Percentiles rank a stretch among this genome's conserved stretches.
phyloP scores from a whole-genome alignment of 805 yeast genomes.

The Yamadazyma phyllophila region DNA sequence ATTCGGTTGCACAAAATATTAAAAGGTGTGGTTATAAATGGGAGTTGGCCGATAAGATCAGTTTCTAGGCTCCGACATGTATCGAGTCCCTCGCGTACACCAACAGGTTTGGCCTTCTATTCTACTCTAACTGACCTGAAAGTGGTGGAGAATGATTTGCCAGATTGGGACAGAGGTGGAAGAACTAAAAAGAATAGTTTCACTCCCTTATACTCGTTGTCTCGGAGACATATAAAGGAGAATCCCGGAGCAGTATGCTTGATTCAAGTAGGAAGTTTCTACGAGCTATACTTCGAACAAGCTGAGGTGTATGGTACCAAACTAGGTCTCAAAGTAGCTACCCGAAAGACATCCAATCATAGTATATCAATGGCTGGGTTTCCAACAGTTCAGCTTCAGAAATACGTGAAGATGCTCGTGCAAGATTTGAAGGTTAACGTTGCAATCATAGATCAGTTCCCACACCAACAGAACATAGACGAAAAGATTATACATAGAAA shows the following conservation, averaged over 20 bases:
- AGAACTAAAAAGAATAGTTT: constrained; percentile 26
- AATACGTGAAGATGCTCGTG: constrained; percentile 73
- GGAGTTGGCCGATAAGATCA: not conserved
- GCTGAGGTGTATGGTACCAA: constrained; percentile 72
- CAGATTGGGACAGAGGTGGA: constrained; percentile 43
- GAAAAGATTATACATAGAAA: constrained; percentile 56
- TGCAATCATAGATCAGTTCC: constrained; percentile 74
- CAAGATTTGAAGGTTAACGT: constrained; percentile 69
- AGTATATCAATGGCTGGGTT: constrained; percentile 86
- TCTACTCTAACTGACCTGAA: not conserved
- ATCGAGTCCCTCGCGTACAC: too few species aligned
- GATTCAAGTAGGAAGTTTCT: constrained; percentile 84
- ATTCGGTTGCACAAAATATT: not conserved
- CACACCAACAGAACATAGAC: constrained; percentile 15
- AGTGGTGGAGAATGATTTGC: not conserved
- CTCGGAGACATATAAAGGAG: constrained; percentile 29
- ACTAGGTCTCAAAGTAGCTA: constrained; percentile 70
- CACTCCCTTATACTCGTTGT: constrained; percentile 36
- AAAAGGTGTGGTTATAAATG: not conserved
- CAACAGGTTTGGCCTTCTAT: too few species aligned
- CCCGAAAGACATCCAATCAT: constrained; percentile 42
- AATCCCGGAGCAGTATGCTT: constrained; percentile 41
- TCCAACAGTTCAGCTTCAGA: constrained; percentile 67
- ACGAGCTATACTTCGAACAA: constrained; percentile 85
- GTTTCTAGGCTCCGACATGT: too few species aligned